Conservation (phyloP, 2,329 filamentous ascomycete genomes). For the Colletotrichum liriopes region DNA sequence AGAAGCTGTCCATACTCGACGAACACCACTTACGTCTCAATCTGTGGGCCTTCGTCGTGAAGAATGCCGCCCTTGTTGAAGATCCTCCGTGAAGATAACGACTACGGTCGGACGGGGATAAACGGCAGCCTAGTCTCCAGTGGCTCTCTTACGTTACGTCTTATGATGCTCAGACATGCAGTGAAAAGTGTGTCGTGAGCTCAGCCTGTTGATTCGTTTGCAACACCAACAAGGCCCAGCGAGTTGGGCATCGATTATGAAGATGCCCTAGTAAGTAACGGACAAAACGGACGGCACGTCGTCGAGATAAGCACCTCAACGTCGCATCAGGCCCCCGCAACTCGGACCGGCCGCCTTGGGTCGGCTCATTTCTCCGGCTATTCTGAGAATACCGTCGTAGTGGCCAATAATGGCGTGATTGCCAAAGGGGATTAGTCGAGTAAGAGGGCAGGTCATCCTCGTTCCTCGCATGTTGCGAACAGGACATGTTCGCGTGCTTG, state of each 20-base stretch:
- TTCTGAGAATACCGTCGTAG: slow-evolving; percentile 5
- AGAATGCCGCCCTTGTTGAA: background rate
- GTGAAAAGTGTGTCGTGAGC: background rate
- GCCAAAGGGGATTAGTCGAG: background rate
- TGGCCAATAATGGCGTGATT: slow-evolving; percentile 17
- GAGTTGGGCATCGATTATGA: no score
- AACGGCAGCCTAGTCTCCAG: no score
- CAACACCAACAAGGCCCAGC: background rate
- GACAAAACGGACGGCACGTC: background rate
- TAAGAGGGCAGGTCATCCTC: background rate
- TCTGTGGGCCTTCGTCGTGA: background rate
- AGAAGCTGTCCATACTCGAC: background rate
- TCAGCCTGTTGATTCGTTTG: background rate
- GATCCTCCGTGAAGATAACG: background rate
- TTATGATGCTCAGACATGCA: background rate
- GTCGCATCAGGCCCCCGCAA: slow-evolving; percentile 15
- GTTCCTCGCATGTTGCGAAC: background rate
- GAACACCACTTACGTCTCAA: background rate
- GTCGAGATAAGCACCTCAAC: slow-evolving; percentile 31
- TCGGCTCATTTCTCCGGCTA: slow-evolving; percentile 5
- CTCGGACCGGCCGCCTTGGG: slow-evolving; percentile 15
- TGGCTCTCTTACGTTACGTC: background rate
- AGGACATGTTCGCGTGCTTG: background rate
- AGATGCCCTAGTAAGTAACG: background rate
- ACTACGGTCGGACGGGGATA: no score